Conservation (phyloP, 2,329 filamentous ascomycete species). For the Xylariaceae sp. region DNA sequence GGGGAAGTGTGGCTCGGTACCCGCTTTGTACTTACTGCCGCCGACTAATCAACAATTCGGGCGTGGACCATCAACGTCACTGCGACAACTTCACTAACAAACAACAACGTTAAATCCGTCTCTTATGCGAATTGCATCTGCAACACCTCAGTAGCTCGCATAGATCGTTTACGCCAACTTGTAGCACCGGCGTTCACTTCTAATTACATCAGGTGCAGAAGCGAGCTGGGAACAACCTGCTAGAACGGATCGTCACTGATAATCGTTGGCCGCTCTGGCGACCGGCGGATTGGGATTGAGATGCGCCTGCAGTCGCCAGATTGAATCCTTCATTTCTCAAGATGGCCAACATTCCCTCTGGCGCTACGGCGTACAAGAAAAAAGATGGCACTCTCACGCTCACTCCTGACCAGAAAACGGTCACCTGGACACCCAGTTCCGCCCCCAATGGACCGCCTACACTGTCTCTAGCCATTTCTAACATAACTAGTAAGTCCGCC, state of each 20-base stretch:
- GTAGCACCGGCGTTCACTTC: too few relatives aligned
- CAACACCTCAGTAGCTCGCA: background rate
- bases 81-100: background rate
- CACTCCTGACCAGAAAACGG: slow-evolving; percentile 63
- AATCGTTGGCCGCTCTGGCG: background rate
- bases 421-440: slow-evolving; percentile 75
- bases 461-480: slow-evolving; percentile 64
- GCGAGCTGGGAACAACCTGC: too few relatives aligned
- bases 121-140: background rate
- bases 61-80: background rate
- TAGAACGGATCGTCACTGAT: background rate
- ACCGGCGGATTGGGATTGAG: background rate
- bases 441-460: slow-evolving; percentile 55
- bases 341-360: slow-evolving; percentile 55
- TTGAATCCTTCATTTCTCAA: slow-evolving; percentile 5
- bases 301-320: background rate
- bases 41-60: background rate
- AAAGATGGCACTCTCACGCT: slow-evolving; percentile 82
- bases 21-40: background rate
- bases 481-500: slow-evolving; percentile 69
- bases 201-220: too few relatives aligned
- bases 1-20: background rate
- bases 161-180: too few relatives aligned
- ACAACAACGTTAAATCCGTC: background rate
- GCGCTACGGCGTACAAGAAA: slow-evolving; percentile 82